Evolutionary conservation across 345 rosid genomes (phyloP).

Genomic region (Hirschfeldia incana): DNA sequence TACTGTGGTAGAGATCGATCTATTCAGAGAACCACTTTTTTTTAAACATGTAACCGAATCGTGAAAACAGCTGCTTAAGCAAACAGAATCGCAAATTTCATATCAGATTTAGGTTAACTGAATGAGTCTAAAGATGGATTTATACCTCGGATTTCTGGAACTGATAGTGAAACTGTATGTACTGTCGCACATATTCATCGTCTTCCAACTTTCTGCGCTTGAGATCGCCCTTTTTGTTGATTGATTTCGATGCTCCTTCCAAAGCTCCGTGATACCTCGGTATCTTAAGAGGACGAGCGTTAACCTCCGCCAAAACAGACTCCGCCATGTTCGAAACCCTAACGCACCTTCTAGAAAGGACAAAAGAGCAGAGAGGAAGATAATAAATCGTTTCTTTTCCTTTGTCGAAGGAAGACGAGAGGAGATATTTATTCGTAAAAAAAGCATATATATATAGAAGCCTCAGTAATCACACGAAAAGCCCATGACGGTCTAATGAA

Average conservation of each 20-base stretch:
- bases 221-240: not conserved
- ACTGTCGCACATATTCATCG: conserved; percentile 18
- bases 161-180: not conserved
- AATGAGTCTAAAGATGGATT: not conserved
- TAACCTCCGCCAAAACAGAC: not conserved
- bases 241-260: not conserved
- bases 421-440: not conserved
- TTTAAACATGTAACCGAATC: no score
- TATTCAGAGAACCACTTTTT: not conserved
- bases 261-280: not conserved
- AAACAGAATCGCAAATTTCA: not conserved
- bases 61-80: not conserved
- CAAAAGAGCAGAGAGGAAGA: not conserved
- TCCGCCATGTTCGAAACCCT: not conserved
- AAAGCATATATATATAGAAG: no score
- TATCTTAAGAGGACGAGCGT: conserved; percentile 1
- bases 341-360: not conserved
- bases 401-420: not conserved
- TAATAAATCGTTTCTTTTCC: not conserved
- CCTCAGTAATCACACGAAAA: no score
- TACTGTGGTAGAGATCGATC: not conserved
- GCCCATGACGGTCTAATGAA: no score
- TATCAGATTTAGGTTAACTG: not conserved
- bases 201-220: not conserved
- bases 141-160: conserved; percentile 9